Base-by-base conservation (phyloP, 495 filamentous ascomycete species). In the Penicillium bialowiezense region DNA sequence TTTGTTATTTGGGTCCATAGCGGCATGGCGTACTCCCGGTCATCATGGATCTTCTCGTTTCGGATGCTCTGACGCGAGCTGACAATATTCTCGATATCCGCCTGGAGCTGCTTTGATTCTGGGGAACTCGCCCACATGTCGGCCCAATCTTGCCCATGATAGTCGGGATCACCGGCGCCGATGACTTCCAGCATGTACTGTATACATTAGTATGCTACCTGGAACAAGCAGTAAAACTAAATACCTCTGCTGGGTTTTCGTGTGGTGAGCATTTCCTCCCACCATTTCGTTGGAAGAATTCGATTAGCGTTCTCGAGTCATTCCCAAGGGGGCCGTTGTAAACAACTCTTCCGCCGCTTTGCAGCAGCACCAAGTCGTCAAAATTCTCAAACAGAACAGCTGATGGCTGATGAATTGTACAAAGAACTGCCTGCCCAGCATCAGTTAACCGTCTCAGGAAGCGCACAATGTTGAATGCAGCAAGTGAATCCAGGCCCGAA, bases 331-430 rank as follows among this genome's bases (percentile, higher is more conserved):
- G 70, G 3, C 88, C 89, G 58, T 86, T 85, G 55, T 91, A 95
- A 33, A 86, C 85, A 0, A 81, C 78, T 20, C 79, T 78, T 5
- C 89, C 89, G 1, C 88, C 88, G 1, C 68, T 77, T 56, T 85
- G 80, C 1, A 95, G 75, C 2, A 89, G 64, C 0, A 92, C 64
- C 5, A 95, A 66, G 4, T 80, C 77, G 55, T 91, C 88, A 53
- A 91, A 92, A 42, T 87, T 68, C 52, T 87, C 79, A 43, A 91
- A 90, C 2, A 91, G 68, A 3, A 85, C 76, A 14, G 84, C 79
- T 0, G 81, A 86, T 3, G 88, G 89, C 54, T 93, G 89, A 58
- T 91, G 87, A n/a, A 92, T 90, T 0, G 88, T 92, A 57, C 84
- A 87, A 1, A 85, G 63, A 24, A 91, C 83, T 3, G 85, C 84